Percentiles rank a stretch among this genome's conserved stretches.
Evolutionary conservation across 1,139 yeast genomes (phyloP).

Genomic region (Yamadazyma diddensiae): DNA sequence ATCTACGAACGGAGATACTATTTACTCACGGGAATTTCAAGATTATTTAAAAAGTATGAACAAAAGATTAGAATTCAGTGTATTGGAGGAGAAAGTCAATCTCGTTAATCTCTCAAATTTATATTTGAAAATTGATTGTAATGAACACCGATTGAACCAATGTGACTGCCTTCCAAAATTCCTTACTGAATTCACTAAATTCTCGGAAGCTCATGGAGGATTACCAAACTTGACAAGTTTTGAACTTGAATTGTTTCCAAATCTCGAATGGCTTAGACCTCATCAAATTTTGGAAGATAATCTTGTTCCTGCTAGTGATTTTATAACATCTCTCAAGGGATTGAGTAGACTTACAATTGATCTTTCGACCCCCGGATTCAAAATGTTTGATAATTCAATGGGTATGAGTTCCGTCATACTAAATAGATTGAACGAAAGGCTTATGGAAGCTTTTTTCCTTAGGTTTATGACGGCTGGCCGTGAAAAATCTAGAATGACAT

Average conservation of each 20-base stretch:
- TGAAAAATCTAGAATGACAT: slow-evolving; percentile 13
- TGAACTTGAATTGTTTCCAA: slow-evolving; percentile 35
- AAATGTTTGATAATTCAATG: slow-evolving; percentile 35
- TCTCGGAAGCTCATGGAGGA: slow-evolving; percentile 22
- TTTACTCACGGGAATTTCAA: slow-evolving; percentile 2
- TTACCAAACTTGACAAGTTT: slow-evolving; percentile 31
- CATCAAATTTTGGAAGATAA: slow-evolving; percentile 33
- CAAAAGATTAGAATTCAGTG: slow-evolving; percentile 22
- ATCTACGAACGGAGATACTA: neutral
- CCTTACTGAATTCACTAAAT: slow-evolving; percentile 26
- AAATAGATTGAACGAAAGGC: slow-evolving; percentile 33
- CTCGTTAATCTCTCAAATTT: slow-evolving; percentile 22
- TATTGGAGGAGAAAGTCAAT: slow-evolving; percentile 26
- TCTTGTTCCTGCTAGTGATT: slow-evolving; percentile 32
- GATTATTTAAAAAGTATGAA: slow-evolving; percentile 17
- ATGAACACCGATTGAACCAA: slow-evolving; percentile 21
- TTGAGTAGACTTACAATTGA: slow-evolving; percentile 29
- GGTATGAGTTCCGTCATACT: slow-evolving; percentile 29
- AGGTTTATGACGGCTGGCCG: slow-evolving; percentile 20
- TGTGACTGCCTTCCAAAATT: slow-evolving; percentile 34
- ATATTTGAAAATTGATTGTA: slow-evolving; percentile 33
- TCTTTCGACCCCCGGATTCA: slow-evolving; percentile 38
- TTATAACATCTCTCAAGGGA: slow-evolving; percentile 23
- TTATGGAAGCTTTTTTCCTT: slow-evolving; percentile 37
- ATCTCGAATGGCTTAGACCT: slow-evolving; percentile 39